Percentiles rank a stretch among this genome's conserved stretches.
phyloP scores from a whole-genome alignment of 2,329 filamentous ascomycete genomes.

The Aspergillus quadricinctus region DNA sequence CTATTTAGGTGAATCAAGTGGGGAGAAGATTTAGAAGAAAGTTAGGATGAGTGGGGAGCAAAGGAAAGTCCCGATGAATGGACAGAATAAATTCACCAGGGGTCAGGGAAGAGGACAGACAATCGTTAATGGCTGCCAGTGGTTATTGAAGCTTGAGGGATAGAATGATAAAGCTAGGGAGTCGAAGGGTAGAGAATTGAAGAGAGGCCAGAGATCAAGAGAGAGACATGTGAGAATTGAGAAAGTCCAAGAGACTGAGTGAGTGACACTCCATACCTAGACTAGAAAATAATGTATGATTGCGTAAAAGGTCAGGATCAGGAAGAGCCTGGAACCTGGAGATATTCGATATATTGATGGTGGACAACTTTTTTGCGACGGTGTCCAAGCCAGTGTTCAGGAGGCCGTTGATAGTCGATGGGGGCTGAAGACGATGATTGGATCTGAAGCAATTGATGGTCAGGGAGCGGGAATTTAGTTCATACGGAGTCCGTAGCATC shows the following conservation, averaged over 20 bases:
- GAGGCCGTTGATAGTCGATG: slow-evolving; percentile 14
- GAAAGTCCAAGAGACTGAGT: not conserved
- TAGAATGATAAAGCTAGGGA: slow-evolving; percentile 6
- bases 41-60: not conserved
- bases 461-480: not conserved
- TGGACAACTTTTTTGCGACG: slow-evolving; percentile 15
- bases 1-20: slow-evolving; percentile 4
- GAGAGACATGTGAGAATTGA: slow-evolving; percentile 6
- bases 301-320: not conserved
- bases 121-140: not conserved
- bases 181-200: slow-evolving; percentile 1
- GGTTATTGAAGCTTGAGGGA: not conserved
- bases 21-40: slow-evolving; percentile 1
- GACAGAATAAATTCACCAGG: slow-evolving; percentile 1
- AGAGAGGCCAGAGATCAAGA: slow-evolving; percentile 10
- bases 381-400: slow-evolving; percentile 12
- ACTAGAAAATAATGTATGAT: not conserved
- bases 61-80: slow-evolving; percentile 4
- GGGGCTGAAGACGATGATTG: slow-evolving; percentile 7
- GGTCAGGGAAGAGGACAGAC: not conserved
- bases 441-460: not conserved
- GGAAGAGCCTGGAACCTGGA: not conserved
- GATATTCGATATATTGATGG: slow-evolving; percentile 8
- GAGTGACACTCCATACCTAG: not conserved
- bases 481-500: not conserved